Evolutionary conservation across 148 eudicot genomes (phyloP).

Genomic region (Cornus florida): DNA sequence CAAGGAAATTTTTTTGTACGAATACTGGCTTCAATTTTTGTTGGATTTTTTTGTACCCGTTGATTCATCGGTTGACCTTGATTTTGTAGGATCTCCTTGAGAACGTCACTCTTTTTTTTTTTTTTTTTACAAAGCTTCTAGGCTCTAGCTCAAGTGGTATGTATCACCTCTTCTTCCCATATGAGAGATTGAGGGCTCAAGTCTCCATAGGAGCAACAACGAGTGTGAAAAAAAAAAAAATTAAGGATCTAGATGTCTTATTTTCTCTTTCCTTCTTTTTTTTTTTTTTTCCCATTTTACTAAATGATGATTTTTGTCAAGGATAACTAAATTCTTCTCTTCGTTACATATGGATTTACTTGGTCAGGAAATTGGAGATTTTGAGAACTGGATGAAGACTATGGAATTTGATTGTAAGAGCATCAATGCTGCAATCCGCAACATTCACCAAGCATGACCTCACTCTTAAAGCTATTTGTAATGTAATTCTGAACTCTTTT

Average conservation of each 20-base stretch:
- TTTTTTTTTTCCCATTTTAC: not conserved
- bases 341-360: not conserved
- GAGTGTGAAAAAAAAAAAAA: too few species aligned
- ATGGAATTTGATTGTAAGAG: slow-evolving; percentile 83
- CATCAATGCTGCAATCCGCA: slow-evolving; percentile 65
- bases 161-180: too few species aligned
- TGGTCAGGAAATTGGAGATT: slow-evolving; percentile 79
- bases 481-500: not conserved
- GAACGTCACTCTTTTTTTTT: too few species aligned
- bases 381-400: slow-evolving; percentile 92
- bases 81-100: not conserved
- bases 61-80: not conserved
- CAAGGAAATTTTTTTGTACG: too few species aligned
- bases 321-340: not conserved
- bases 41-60: not conserved
- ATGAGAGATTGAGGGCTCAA: too few species aligned
- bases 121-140: too few species aligned
- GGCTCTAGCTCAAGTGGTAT: too few species aligned
- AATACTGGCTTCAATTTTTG: not conserved
- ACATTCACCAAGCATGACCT: slow-evolving; percentile 56
- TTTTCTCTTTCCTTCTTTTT: not conserved
- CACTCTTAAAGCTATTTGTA: not conserved
- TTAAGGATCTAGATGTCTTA: not conserved
- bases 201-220: too few species aligned
- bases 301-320: not conserved